These are phyloP conservation scores for Mycena belliarum DNA, from an alignment of 768 basidiomycete species.

Conservation along the genomic window DNA sequence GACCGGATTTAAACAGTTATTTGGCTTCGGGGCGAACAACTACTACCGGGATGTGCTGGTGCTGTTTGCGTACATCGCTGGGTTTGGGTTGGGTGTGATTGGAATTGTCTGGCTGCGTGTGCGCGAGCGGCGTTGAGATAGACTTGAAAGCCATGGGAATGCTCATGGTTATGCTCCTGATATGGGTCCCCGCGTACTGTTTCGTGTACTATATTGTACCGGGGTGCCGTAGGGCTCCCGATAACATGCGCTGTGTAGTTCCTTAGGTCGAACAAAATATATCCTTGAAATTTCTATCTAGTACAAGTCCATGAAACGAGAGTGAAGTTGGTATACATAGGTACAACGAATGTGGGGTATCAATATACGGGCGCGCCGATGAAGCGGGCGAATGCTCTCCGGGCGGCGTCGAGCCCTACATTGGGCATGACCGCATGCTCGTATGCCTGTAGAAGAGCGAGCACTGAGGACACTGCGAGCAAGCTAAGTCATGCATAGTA, in stretches of 20 bases:
- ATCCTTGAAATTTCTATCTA: too few species aligned
- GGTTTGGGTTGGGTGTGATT: slow-evolving; percentile 74
- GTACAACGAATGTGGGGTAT: neutral
- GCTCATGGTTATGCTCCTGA: too few species aligned
- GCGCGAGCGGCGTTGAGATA: slow-evolving; percentile 70
- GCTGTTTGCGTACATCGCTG: slow-evolving; percentile 82
- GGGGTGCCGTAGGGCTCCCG: too few species aligned
- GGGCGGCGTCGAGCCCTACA: slow-evolving; percentile 5
- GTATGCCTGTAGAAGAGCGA: slow-evolving; percentile 5
- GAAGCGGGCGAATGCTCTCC: slow-evolving; percentile 7
- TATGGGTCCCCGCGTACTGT: too few species aligned
- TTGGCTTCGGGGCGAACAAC: slow-evolving; percentile 79
- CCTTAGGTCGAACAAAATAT: too few species aligned
- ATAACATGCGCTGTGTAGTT: too few species aligned
- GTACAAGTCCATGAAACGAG: neutral
- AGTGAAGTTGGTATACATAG: neutral
- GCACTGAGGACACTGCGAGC: slow-evolving; percentile 2
- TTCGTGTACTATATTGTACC: too few species aligned
- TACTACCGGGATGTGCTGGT: slow-evolving; percentile 92
- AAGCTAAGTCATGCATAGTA: too few species aligned
- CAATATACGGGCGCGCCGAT: slow-evolving; percentile 13
- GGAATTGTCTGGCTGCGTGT: slow-evolving; percentile 76
- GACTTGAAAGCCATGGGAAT: too few species aligned
- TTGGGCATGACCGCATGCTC: slow-evolving; percentile 3
- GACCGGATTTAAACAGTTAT: slow-evolving; percentile 50